Percentiles rank a stretch among this genome's conserved stretches.
These are phyloP conservation scores for Annulohypoxylon truncatum DNA, from an alignment of 2,329 filamentous ascomycete species.

Conservation along the genomic window DNA sequence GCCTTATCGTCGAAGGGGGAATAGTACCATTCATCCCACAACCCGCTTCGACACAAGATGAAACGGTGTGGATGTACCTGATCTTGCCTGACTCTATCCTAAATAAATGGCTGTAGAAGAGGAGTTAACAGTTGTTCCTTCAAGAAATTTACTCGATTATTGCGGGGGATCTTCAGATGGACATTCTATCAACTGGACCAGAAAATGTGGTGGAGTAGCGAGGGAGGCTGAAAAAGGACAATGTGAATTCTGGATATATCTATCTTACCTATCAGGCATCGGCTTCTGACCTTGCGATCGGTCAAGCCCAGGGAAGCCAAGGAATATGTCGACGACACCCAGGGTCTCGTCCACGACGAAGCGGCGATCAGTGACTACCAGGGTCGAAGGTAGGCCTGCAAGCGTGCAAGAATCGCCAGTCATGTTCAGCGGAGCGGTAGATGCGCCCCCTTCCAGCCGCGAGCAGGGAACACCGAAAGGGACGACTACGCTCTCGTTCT, in stretches of 20 bases:
- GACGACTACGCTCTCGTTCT: slow-evolving; percentile 43
- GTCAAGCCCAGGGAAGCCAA: slow-evolving; percentile 48
- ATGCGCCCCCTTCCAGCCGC: slow-evolving; percentile 48
- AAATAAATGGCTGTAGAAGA: slow-evolving; percentile 43
- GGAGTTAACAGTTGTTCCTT: background rate
- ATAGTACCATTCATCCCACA: slow-evolving; percentile 42
- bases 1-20: slow-evolving; percentile 15
- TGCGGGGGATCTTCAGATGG: background rate
- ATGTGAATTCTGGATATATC: background rate
- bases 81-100: slow-evolving; percentile 48
- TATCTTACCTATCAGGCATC: slow-evolving; percentile 41
- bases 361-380: slow-evolving; percentile 47
- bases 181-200: background rate
- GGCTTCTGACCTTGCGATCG: slow-evolving; percentile 33
- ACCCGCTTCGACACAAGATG: slow-evolving; percentile 43
- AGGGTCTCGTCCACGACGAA: slow-evolving; percentile 48
- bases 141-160: background rate
- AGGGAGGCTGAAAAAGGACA: background rate
- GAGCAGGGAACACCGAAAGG: slow-evolving; percentile 47
- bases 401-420: slow-evolving; percentile 46
- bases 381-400: slow-evolving; percentile 46
- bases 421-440: slow-evolving; percentile 43
- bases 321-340: slow-evolving; percentile 47
- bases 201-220: too few species aligned
- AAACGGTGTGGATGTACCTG: slow-evolving; percentile 50